These are phyloP conservation scores for Candida ortonii DNA, from an alignment of 805 yeast genomes.

Conservation along the genomic window DNA sequence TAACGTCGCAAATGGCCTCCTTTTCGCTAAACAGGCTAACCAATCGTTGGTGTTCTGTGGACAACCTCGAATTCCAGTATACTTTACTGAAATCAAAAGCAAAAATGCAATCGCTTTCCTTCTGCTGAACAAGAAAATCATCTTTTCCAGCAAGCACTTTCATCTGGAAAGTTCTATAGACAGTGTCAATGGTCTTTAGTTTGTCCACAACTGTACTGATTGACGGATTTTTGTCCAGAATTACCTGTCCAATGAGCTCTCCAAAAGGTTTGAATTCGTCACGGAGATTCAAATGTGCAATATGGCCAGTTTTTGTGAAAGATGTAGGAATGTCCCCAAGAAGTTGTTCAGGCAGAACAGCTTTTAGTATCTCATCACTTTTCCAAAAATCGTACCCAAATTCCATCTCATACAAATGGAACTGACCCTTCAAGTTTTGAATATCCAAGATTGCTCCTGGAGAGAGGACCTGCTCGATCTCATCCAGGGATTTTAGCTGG, in stretches of 20 bases:
- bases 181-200: conserved; percentile 79
- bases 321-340: conserved; percentile 82
- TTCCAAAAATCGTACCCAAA: conserved; percentile 83
- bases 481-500: conserved; percentile 38
- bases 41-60: conserved; percentile 88
- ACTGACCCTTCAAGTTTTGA: conserved; percentile 41
- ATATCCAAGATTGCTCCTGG: conserved; percentile 44
- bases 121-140: conserved; percentile 76
- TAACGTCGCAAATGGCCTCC: conserved; percentile 86
- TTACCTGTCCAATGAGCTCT: conserved; percentile 79
- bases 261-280: conserved; percentile 84
- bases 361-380: conserved; percentile 76
- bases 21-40: conserved; percentile 57
- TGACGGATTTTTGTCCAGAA: conserved; percentile 80
- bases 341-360: conserved; percentile 71
- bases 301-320: conserved; percentile 89
- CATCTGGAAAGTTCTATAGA: conserved; percentile 91
- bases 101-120: conserved; percentile 82
- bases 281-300: conserved; percentile 86
- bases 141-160: conserved; percentile 85
- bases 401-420: conserved; percentile 51
- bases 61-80: conserved; percentile 95
- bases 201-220: conserved; percentile 90
- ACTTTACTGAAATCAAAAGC: conserved; percentile 88
- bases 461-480: conserved; percentile 39